Base-by-base conservation (phyloP, 148 eudicot species). In the Rhododendron mucronatum region DNA sequence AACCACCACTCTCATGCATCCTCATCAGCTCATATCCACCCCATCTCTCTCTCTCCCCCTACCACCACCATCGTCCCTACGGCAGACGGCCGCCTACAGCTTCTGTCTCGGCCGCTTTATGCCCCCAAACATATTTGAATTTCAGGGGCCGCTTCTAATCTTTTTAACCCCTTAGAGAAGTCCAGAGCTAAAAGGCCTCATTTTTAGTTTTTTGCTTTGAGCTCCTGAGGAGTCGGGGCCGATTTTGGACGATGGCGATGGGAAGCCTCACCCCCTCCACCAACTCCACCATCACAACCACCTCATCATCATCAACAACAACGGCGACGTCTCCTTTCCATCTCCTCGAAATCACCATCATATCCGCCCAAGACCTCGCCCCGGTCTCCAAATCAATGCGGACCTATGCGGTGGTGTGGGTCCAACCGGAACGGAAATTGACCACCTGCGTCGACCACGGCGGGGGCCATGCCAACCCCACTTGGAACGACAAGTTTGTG, bases 341-440 rank as follows among this genome's bases (percentile, higher is more conserved):
- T 18, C 61, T 79, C 35, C 59, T 79, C 20, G 82, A 79, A 26
- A 79, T 79, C 59, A 47, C 82, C 18, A 51, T 79, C 59, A 79
- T 79, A 33, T 79, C 82, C 59, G 82, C 82, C 59, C 82, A 79
- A n/a, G 59, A 79, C 82, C 61, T 79, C 21, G 21, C 82, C 15
- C 82, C 59, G 1, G 37, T 47, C 37, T 28, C 82, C 21, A 79
- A 79, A 79, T 79, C 82, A 1, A 47, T 79, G 59, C 35, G 59
- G 16, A 79, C 82, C 2, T 79, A 79, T 59, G 82, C 82, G 37
- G 21, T 79, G 20, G 82, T 79, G 20, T 79, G 82, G 82, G 37
- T 79, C 37, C 57, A 13, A 15, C 82, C 82, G 1, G 82, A 79
- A 55, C 59, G 44, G 45, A 79, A 79, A 48, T 37, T 47, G 12